Conservation (phyloP, 2,329 filamentous ascomycete species). For the Phyllosticta capitalensis region DNA sequence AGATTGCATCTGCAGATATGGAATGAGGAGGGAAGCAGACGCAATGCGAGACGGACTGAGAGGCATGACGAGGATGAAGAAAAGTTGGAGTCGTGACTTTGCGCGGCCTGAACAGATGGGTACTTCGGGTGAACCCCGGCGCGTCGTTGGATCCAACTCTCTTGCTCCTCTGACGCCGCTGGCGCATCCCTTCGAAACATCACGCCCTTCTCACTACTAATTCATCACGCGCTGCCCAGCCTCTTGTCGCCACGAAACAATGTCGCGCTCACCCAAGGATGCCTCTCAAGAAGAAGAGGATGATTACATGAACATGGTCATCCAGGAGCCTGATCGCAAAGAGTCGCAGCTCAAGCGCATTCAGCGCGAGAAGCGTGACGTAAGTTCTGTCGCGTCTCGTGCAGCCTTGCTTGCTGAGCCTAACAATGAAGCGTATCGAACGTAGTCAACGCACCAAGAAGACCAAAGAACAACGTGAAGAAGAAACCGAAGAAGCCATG, state of each 20-base stretch:
- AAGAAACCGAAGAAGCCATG: slow-evolving; percentile 60
- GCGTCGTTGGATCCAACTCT: neutral
- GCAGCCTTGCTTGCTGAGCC: neutral
- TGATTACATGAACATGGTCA: slow-evolving; percentile 96
- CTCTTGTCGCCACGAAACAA: neutral
- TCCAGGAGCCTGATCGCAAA: slow-evolving; percentile 54
- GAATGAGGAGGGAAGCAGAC: neutral
- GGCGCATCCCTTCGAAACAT: neutral
- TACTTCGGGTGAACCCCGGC: no score
- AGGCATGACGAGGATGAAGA: neutral
- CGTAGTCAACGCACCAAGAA: slow-evolving; percentile 32
- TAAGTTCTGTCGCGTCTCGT: slow-evolving; percentile 16
- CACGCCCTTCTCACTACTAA: neutral
- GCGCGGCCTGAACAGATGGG: neutral
- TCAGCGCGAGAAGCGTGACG: slow-evolving; percentile 44
- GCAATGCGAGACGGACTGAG: neutral
- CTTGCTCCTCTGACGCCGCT: neutral
- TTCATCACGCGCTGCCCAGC: neutral
- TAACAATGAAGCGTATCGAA: slow-evolving; percentile 9
- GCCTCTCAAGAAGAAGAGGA: slow-evolving; percentile 46
- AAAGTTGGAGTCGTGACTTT: neutral
- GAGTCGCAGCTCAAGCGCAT: slow-evolving; percentile 56
- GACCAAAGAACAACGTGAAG: slow-evolving; percentile 75
- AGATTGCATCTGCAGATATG: neutral
- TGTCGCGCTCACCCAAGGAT: neutral